Conservation (phyloP, 2,329 filamentous ascomycete genomes). For the Clonostachys rhizophaga region DNA sequence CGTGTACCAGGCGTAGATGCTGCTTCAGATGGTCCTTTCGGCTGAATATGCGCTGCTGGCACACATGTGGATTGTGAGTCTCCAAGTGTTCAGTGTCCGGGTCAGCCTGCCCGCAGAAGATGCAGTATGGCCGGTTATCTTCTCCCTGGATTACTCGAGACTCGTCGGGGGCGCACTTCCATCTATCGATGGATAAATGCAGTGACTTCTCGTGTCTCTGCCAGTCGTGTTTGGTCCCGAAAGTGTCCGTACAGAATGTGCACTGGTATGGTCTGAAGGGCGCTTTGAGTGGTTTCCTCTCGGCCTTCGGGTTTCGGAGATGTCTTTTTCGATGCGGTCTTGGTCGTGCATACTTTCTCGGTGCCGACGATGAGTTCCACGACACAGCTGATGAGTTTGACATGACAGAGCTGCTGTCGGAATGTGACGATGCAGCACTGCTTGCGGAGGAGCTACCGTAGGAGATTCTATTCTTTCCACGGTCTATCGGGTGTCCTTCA, state of each 20-base stretch:
- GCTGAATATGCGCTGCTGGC: constrained; percentile 11
- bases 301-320: neutral
- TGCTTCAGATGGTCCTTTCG: constrained; percentile 23
- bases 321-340: neutral
- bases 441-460: neutral
- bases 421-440: neutral
- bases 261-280: neutral
- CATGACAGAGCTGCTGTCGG: constrained; percentile 8
- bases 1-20: constrained; percentile 18
- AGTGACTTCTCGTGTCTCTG: constrained; percentile 43
- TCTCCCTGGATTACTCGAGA: constrained; percentile 7
- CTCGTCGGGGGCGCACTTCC: constrained; percentile 36
- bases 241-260: constrained; percentile 2
- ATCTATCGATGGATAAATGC: constrained; percentile 34
- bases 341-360: no score
- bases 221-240: constrained; percentile 6
- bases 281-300: neutral
- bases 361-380: no score
- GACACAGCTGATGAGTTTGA: constrained; percentile 15
- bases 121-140: constrained; percentile 9
- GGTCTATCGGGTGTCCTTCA: no score
- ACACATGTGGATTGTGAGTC: constrained; percentile 10
- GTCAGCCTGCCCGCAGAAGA: constrained; percentile 13
- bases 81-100: constrained; percentile 13
- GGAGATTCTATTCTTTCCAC: no score